phyloP scores from a whole-genome alignment of 495 filamentous ascomycete species.

The Terfezia boudieri region DNA sequence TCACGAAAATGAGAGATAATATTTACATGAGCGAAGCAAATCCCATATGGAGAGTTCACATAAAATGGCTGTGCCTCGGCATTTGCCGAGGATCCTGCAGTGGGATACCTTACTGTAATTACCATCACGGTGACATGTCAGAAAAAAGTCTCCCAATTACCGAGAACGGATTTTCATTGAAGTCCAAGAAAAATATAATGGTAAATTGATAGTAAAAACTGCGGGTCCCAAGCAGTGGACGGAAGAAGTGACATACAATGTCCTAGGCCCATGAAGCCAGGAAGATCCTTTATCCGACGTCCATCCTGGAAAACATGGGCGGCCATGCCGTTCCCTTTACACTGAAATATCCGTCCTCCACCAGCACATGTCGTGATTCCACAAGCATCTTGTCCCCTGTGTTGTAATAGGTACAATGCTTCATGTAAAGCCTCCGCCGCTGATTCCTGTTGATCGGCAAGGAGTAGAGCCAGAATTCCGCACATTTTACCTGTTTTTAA shows the following conservation, averaged over 20 bases:
- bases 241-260: constrained; percentile 26
- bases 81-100: constrained; percentile 65
- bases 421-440: constrained; percentile 73
- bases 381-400: constrained; percentile 76
- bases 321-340: constrained; percentile 85
- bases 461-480: constrained; percentile 52
- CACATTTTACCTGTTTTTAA: constrained; percentile 38
- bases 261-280: constrained; percentile 72
- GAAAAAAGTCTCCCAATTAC: constrained; percentile 6
- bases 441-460: constrained; percentile 33
- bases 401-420: constrained; percentile 69
- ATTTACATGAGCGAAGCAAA: constrained; percentile 29
- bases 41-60: constrained; percentile 76
- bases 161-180: neutral
- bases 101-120: constrained; percentile 52
- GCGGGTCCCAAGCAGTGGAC: neutral
- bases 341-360: constrained; percentile 66
- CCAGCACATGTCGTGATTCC: constrained; percentile 61
- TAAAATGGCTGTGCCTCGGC: constrained; percentile 77
- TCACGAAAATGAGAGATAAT: neutral
- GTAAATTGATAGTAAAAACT: neutral
- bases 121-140: neutral
- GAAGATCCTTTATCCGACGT: constrained; percentile 50
- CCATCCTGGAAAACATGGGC: constrained; percentile 70
- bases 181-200: constrained; percentile 1